Conservation (phyloP, 768 basidiomycete genomes). For the Scleroderma bovista region DNA sequence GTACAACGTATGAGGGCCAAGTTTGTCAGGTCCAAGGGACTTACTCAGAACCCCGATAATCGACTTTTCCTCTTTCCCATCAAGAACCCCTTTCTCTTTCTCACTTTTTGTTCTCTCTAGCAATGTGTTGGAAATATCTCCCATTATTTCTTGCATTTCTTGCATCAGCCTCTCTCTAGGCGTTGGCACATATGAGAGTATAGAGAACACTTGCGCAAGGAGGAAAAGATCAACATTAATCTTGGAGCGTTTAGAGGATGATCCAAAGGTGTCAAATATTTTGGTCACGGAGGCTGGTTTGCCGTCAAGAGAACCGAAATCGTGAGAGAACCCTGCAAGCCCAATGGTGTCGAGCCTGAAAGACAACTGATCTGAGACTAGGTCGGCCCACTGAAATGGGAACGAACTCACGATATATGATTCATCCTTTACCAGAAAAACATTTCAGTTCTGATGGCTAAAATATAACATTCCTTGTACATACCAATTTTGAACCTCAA, state of each 20-base stretch:
- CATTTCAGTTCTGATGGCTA: neutral
- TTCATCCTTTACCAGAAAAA: conserved; percentile 24
- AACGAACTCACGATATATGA: conserved; percentile 26
- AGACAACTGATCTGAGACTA: neutral
- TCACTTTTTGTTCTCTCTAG: conserved; percentile 31
- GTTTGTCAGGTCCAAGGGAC: conserved; percentile 12
- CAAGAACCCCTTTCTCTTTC: conserved; percentile 16
- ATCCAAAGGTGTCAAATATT: conserved; percentile 34
- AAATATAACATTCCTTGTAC: neutral
- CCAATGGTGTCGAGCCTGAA: conserved; percentile 50
- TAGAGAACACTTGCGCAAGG: conserved; percentile 32
- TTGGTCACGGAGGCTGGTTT: conserved; percentile 36
- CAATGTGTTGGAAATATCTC: conserved; percentile 34
- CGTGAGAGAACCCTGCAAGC: conserved; percentile 52
- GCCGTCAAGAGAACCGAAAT: conserved; percentile 49
- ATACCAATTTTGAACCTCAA: conserved; percentile 35
- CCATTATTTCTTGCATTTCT: conserved; percentile 29
- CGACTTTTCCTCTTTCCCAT: conserved; percentile 16
- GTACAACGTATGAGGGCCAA: neutral
- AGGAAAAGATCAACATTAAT: conserved; percentile 32
- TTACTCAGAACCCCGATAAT: conserved; percentile 18
- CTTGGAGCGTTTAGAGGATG: conserved; percentile 10
- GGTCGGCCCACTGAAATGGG: neutral
- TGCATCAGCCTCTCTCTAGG: conserved; percentile 24
- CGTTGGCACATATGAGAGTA: conserved; percentile 33